These are phyloP conservation scores for Globisporangium abappressorium DNA, from an alignment of 352 stramenopile genomes.

Conservation along the genomic window DNA sequence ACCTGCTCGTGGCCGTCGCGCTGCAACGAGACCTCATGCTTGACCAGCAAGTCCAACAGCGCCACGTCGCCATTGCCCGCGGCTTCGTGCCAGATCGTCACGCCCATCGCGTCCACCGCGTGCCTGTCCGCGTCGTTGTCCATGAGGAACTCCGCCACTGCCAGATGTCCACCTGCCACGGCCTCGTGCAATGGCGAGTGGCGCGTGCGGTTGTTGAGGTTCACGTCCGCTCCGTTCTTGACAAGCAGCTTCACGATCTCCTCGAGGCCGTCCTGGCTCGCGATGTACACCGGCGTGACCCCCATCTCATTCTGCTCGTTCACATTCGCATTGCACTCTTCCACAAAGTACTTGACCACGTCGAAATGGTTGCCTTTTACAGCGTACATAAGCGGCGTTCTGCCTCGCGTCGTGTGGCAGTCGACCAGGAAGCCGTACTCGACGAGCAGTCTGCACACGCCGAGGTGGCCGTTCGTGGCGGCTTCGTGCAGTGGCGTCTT, in stretches of 20 bases:
- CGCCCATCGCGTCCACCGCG: constrained; percentile 72
- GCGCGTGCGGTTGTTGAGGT: constrained; percentile 57
- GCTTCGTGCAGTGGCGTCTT: constrained; percentile 74
- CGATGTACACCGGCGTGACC: constrained; percentile 69
- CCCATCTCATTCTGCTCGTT: constrained; percentile 82
- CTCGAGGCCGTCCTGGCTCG: constrained; percentile 48
- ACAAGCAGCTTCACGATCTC: constrained; percentile 50
- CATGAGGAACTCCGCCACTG: constrained; percentile 48
- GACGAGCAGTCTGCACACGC: constrained; percentile 49
- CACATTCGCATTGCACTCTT: constrained; percentile 47
- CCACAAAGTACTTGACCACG: constrained; percentile 40
- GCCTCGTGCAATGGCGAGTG: constrained; percentile 69
- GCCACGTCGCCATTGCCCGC: constrained; percentile 55
- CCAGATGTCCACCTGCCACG: constrained; percentile 49
- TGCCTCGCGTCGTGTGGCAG: constrained; percentile 71
- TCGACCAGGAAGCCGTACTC: constrained; percentile 61
- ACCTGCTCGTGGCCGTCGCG: constrained; percentile 38
- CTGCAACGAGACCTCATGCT: constrained; percentile 46
- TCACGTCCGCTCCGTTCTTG: constrained; percentile 46
- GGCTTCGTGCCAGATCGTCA: constrained; percentile 79
- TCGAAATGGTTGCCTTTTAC: constrained; percentile 62
- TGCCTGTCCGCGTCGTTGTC: constrained; percentile 58
- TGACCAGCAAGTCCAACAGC: constrained; percentile 58
- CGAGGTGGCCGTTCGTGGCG: constrained; percentile 57
- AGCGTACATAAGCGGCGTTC: constrained; percentile 77